Conservation (phyloP, 768 basidiomycete genomes). For the Gyrodon lividus region DNA sequence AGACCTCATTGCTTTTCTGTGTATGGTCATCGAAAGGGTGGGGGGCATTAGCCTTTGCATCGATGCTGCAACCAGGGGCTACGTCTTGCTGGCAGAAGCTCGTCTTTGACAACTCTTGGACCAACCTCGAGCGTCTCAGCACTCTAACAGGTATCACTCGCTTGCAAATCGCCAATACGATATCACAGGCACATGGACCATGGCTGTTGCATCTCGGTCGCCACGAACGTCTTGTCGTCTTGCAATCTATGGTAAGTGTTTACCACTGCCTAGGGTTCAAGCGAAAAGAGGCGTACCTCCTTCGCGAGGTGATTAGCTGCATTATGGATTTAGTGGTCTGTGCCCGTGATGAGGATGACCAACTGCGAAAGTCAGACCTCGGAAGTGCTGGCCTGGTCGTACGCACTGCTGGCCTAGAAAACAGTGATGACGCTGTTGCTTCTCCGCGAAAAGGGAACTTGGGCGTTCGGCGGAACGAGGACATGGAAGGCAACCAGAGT, state of each 20-base stretch:
- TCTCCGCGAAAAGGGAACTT: constrained; percentile 50
- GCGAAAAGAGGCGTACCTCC: constrained; percentile 84
- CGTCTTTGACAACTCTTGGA: constrained; percentile 47
- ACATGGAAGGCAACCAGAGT: constrained; percentile 76
- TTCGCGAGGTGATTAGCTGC: constrained; percentile 84
- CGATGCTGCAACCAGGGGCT: constrained; percentile 67
- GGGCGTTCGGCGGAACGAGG: constrained; percentile 72
- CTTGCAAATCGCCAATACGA: constrained; percentile 57
- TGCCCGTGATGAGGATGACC: constrained; percentile 71
- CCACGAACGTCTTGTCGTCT: constrained; percentile 68
- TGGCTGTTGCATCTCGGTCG: constrained; percentile 81
- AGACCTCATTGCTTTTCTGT: constrained; percentile 70
- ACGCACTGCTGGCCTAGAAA: constrained; percentile 41
- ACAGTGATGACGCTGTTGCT: constrained; percentile 23
- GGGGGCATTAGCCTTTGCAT: constrained; percentile 74
- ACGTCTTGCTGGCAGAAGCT: constrained; percentile 61
- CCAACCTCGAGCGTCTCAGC: constrained; percentile 63
- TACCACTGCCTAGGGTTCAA: constrained; percentile 81
- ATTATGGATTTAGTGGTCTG: constrained; percentile 85
- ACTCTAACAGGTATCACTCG: constrained; percentile 69
- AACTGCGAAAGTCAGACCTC: constrained; percentile 38
- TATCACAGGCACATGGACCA: constrained; percentile 81
- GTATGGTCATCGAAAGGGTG: constrained; percentile 88
- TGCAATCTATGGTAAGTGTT: constrained; percentile 70
- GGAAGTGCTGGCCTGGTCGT: constrained; percentile 46